Conservation (phyloP, 176 grass and related monocot genomes). For the Eremochloa ophiuroides region DNA sequence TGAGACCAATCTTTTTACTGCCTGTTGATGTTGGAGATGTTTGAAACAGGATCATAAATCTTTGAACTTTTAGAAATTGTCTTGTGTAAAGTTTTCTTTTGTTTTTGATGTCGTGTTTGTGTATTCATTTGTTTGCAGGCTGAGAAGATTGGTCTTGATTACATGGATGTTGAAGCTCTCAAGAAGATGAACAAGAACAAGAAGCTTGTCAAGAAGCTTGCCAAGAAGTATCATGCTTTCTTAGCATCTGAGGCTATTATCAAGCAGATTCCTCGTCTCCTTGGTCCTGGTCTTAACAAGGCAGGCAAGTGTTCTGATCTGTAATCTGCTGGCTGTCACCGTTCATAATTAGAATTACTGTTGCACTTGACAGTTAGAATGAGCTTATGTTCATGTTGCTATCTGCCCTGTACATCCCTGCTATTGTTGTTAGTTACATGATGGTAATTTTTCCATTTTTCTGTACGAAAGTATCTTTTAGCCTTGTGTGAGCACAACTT, state of each 20-base stretch:
- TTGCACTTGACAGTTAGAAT: not conserved
- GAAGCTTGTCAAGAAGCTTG: too few relatives aligned
- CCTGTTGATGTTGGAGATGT: not conserved
- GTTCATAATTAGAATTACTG: not conserved
- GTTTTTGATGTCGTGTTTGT: not conserved
- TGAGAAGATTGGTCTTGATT: slow-evolving; percentile 87
- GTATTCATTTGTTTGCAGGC: slow-evolving; percentile 39
- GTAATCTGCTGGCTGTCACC: not conserved
- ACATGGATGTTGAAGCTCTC: slow-evolving; percentile 81
- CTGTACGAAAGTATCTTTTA: not conserved
- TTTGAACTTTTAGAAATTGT: not conserved
- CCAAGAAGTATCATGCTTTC: too few relatives aligned
- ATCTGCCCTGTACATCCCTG: not conserved
- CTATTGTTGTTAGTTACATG: not conserved
- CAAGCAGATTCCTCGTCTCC: too few relatives aligned
- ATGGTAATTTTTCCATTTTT: not conserved
- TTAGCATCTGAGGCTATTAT: too few relatives aligned
- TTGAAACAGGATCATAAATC: not conserved
- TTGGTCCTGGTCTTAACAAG: slow-evolving; percentile 97
- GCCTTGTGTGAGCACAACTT: not conserved
- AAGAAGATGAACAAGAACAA: too few relatives aligned
- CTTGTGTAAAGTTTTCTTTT: not conserved
- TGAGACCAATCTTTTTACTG: not conserved
- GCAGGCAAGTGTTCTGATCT: slow-evolving; percentile 49
- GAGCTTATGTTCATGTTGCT: not conserved